Evolutionary conservation across 2,329 filamentous ascomycete genomes (phyloP).

Genomic region (Thermochaetoides dissita): DNA sequence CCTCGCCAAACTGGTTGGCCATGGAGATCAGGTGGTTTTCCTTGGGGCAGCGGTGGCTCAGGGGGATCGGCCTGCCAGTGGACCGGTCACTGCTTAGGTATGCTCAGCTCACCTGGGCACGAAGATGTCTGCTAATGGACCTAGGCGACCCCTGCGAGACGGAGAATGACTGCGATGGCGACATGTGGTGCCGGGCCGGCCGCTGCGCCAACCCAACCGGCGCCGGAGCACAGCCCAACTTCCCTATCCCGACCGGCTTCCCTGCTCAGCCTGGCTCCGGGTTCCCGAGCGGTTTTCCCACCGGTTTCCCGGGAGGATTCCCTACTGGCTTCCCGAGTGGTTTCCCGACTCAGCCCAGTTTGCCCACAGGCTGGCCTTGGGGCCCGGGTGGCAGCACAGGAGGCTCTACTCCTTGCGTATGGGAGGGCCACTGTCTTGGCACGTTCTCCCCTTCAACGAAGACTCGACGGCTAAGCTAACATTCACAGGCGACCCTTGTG

Average conservation of each 20-base stretch:
- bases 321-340: not conserved
- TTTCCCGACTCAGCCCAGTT: too few relatives aligned
- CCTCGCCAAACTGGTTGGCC: too few relatives aligned
- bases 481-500: constrained; percentile 8
- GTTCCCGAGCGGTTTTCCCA: too few relatives aligned
- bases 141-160: constrained; percentile 10
- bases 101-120: not conserved
- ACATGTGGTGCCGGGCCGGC: constrained; percentile 7
- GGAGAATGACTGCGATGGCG: constrained; percentile 11
- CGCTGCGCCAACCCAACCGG: constrained; percentile 5
- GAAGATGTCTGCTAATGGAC: not conserved
- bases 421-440: constrained; percentile 10
- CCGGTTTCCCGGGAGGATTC: too few relatives aligned
- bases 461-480: not conserved
- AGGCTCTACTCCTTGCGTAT: not conserved
- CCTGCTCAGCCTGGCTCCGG: too few relatives aligned
- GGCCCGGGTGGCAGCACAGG: too few relatives aligned
- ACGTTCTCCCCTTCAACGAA: not conserved
- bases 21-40: too few relatives aligned
- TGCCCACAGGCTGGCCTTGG: too few relatives aligned
- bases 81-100: constrained; percentile 10
- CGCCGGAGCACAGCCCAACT: too few relatives aligned
- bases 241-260: too few relatives aligned
- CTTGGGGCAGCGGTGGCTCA: too few relatives aligned
- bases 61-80: constrained; percentile 1